Evolutionary conservation across 148 eudicot species (phyloP).

Genomic region (Rhododendron ovatum): DNA sequence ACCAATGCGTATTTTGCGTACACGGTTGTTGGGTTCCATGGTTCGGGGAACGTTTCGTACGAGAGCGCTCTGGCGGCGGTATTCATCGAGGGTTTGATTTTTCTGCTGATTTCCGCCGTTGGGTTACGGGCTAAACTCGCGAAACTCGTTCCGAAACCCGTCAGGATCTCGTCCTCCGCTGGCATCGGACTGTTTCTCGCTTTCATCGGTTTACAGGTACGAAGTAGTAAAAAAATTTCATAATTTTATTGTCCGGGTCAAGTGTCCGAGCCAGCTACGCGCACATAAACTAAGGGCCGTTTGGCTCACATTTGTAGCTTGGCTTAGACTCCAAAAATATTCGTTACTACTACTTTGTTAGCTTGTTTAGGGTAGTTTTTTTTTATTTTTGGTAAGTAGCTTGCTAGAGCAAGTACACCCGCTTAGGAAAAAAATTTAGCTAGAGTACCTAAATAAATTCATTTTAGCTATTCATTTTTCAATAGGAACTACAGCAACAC

Average conservation of each 20-base stretch:
- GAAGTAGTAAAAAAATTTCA: background rate
- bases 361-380: too few relatives aligned
- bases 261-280: too few relatives aligned
- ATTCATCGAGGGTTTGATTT: constrained; percentile 71
- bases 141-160: constrained; percentile 69
- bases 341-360: too few relatives aligned
- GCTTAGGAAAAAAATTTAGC: too few relatives aligned
- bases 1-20: constrained; percentile 89
- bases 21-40: constrained; percentile 86
- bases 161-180: constrained; percentile 77
- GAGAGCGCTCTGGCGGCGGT: constrained; percentile 70
- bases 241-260: too few relatives aligned
- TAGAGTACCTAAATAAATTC: too few relatives aligned
- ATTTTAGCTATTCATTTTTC: too few relatives aligned
- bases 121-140: constrained; percentile 75
- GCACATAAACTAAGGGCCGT: background rate
- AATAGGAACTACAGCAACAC: too few relatives aligned
- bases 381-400: too few relatives aligned
- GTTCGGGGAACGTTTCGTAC: constrained; percentile 77
- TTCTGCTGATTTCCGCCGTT: constrained; percentile 62
- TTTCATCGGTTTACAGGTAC: constrained; percentile 65
- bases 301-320: background rate
- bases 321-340: too few relatives aligned
- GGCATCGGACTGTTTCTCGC: constrained; percentile 90
- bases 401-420: too few relatives aligned